These are phyloP conservation scores for Datura wrightii DNA, from an alignment of 257 asterid genomes.

Conservation along the genomic window DNA sequence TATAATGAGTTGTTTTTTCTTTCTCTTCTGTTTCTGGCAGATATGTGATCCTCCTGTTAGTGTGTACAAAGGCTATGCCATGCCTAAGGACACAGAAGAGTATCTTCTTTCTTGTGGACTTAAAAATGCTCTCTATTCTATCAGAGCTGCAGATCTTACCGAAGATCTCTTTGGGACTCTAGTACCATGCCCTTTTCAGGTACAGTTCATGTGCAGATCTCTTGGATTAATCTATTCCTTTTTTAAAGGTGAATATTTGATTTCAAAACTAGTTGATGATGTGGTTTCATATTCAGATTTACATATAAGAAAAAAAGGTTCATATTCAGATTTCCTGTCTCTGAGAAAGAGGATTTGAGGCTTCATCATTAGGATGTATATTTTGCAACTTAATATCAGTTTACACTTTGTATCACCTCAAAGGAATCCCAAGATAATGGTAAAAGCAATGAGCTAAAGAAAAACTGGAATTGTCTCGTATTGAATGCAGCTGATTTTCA, in stretches of 20 bases:
- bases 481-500: neutral
- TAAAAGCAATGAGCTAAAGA: neutral
- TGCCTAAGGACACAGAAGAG: conserved; percentile 90
- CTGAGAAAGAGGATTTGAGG: neutral
- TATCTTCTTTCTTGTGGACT: conserved; percentile 83
- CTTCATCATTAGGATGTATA: conserved; percentile 6
- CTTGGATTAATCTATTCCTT: neutral
- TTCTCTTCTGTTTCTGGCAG: conserved; percentile 50
- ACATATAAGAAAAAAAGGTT: neutral
- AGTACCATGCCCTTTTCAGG: conserved; percentile 76
- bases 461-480: neutral
- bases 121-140: conserved; percentile 83
- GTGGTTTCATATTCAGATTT: neutral
- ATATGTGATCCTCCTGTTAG: conserved; percentile 94
- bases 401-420: neutral
- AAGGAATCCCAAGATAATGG: neutral
- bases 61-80: conserved; percentile 77
- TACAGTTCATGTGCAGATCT: conserved; percentile 31
- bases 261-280: neutral
- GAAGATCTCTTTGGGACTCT: conserved; percentile 84
- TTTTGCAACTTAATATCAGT: conserved; percentile 13
- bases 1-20: conserved; percentile 35
- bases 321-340: neutral
- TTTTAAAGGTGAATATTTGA: neutral
- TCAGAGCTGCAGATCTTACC: conserved; percentile 80